These are phyloP conservation scores for Amaranthus tricolor DNA, from an alignment of 179 eudicot genomes.

Conservation along the genomic window DNA sequence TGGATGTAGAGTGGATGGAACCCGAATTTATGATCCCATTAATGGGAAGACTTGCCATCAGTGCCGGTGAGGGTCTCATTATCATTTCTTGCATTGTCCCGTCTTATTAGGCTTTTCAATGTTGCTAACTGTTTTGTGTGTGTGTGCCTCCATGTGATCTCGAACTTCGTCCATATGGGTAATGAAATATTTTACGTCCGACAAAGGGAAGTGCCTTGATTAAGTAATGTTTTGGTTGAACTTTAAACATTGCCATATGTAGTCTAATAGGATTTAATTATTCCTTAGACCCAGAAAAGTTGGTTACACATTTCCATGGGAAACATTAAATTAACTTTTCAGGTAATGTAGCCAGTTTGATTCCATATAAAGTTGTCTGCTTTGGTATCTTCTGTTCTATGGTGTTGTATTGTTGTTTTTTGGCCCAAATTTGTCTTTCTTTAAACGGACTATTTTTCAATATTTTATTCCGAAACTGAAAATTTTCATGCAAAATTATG, in stretches of 20 bases:
- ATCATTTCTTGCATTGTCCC: neutral
- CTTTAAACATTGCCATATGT: neutral
- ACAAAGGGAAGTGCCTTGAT: too few relatives aligned
- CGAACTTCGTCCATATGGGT: neutral
- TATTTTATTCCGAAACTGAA: too few relatives aligned
- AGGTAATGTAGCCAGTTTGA: neutral
- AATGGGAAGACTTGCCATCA: constrained; percentile 92
- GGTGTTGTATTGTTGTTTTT: neutral
- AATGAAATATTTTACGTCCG: too few relatives aligned
- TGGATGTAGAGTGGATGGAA: constrained; percentile 71
- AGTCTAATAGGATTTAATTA: neutral
- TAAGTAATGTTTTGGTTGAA: neutral
- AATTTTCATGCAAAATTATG: too few relatives aligned
- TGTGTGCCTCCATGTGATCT: neutral
- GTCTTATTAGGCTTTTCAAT: neutral
- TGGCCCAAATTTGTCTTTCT: neutral
- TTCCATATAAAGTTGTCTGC: neutral
- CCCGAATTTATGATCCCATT: constrained; percentile 67
- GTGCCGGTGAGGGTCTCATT: constrained; percentile 59
- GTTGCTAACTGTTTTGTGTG: neutral
- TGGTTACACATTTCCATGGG: neutral
- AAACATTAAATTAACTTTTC: constrained; percentile 5
- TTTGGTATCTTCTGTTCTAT: neutral
- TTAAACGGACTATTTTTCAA: neutral
- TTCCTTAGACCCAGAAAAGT: constrained; percentile 3